Percentiles rank a stretch among this genome's conserved stretches.
Conservation (phyloP, 116 monocot genomes). For the Posidonia oceanica region DNA sequence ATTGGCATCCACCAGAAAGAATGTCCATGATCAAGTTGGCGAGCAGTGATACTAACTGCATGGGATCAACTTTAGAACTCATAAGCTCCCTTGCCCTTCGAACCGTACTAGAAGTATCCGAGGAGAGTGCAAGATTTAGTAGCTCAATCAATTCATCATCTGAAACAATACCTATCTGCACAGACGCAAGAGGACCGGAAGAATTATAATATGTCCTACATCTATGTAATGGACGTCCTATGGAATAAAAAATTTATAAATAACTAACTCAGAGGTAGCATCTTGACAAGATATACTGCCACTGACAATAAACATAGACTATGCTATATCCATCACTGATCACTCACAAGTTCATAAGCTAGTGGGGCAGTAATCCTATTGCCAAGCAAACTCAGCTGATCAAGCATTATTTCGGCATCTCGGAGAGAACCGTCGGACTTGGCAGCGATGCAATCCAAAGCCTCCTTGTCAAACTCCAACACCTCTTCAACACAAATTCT, state of each 20-base stretch:
- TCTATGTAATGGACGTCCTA: background rate
- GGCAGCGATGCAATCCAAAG: conserved; percentile 55
- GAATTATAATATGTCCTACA: background rate
- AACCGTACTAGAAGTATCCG: conserved; percentile 84
- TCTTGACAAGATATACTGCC: background rate
- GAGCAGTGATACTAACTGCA: conserved; percentile 85
- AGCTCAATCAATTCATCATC: conserved; percentile 85
- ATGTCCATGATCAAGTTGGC: conserved; percentile 98
- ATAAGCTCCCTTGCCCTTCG: conserved; percentile 81
- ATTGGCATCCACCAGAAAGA: conserved; percentile 58
- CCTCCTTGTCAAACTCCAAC: conserved; percentile 63
- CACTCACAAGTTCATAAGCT: conserved; percentile 89
- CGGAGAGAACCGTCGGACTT: conserved; percentile 83
- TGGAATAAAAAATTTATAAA: background rate
- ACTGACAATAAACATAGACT: conserved; percentile 4
- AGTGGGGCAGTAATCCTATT: conserved; percentile 76
- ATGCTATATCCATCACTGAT: background rate
- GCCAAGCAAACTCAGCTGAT: conserved; percentile 86
- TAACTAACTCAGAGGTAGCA: background rate
- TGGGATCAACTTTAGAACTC: conserved; percentile 82
- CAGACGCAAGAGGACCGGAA: conserved; percentile 2
- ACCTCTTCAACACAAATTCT: conserved; percentile 70
- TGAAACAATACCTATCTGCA: conserved; percentile 83
- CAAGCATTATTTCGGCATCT: conserved; percentile 86
- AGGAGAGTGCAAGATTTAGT: conserved; percentile 73